Base-by-base conservation (phyloP, 495 filamentous ascomycete species). In the Thozetella sp. region DNA sequence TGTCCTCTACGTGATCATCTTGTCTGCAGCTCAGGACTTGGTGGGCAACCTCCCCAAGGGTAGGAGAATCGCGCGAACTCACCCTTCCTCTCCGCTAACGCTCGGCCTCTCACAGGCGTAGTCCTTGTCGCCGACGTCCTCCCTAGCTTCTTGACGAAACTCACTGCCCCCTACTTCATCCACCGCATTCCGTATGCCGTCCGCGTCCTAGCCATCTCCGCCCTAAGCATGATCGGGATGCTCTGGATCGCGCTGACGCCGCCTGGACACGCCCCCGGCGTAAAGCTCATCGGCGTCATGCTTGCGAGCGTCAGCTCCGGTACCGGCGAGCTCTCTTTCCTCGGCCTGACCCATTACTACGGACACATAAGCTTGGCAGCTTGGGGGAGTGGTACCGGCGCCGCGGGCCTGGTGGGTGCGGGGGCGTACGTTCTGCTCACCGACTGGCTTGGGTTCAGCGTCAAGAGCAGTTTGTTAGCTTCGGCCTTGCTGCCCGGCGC, bases 1-100 rank as follows among this genome's bases (percentile, higher is more conserved):
- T 77, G 90, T 99, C 68, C 90, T 97, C 74, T 99, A 98, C 71
- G 93, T 99, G 27, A 90, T 99, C 71, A 92, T 99, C 72, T 87
- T 99, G 64, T 93, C 93, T 15, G 90, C 95, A n/a, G 94, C 95
- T 22, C 89, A 96, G 59, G 95, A 99, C 70, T 89, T 99, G 58
- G 95, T 98, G 68, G 93, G 93, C 12, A 86, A 90, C 37, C 80
- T 97, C 1, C 95, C 94, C 25, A 97, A 97, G 72, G 92, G 43
- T 48, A 19, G n/a, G n/a, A n/a, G n/a, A n/a, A n/a, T n/a, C n/a
- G n/a, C n/a, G n/a, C n/a, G n/a, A n/a, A 48, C 3, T 20, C 6
- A 48, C 30, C 15, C 30, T 15, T 37, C 30, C 15, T 37, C 30
- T 6, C 30, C n/a, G n/a, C 43, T 19, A n/a, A 48, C 43, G 43